These are phyloP conservation scores for Mallotus nudiflorus DNA, from an alignment of 345 rosid genomes.

Conservation along the genomic window DNA sequence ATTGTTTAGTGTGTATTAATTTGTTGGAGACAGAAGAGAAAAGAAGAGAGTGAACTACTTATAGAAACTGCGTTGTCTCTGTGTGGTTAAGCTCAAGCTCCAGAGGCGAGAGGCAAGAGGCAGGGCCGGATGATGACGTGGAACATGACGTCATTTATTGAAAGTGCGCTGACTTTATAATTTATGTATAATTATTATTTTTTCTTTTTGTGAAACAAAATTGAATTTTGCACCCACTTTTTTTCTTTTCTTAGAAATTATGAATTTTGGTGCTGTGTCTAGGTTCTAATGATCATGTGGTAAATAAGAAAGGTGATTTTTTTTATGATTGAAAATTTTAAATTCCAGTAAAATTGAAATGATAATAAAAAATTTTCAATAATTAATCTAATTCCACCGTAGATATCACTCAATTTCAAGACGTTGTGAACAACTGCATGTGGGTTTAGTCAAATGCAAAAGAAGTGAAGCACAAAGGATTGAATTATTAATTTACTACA, in stretches of 20 bases:
- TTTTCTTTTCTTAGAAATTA: background rate
- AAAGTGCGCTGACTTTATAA: constrained; percentile 42
- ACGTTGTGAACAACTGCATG: no score
- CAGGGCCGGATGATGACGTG: constrained; percentile 38
- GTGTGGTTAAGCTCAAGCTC: background rate
- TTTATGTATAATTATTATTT: background rate
- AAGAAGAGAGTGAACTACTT: background rate
- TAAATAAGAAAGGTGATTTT: no score
- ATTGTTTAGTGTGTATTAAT: no score
- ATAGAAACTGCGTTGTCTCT: background rate
- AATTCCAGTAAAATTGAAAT: no score
- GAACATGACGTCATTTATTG: constrained; percentile 26
- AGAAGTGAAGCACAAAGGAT: no score
- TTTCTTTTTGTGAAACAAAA: background rate
- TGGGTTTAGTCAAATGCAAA: no score
- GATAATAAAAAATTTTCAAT: no score
- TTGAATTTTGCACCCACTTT: background rate
- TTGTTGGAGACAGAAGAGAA: constrained; percentile 2
- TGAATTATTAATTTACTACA: no score
- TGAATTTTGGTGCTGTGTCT: no score
- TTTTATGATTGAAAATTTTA: no score
- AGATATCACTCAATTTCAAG: no score
- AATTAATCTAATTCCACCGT: no score
- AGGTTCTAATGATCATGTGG: background rate
- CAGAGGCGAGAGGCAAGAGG: background rate